These are phyloP conservation scores for Rhododendron henanense DNA, from an alignment of 148 eudicot genomes.

Conservation along the genomic window DNA sequence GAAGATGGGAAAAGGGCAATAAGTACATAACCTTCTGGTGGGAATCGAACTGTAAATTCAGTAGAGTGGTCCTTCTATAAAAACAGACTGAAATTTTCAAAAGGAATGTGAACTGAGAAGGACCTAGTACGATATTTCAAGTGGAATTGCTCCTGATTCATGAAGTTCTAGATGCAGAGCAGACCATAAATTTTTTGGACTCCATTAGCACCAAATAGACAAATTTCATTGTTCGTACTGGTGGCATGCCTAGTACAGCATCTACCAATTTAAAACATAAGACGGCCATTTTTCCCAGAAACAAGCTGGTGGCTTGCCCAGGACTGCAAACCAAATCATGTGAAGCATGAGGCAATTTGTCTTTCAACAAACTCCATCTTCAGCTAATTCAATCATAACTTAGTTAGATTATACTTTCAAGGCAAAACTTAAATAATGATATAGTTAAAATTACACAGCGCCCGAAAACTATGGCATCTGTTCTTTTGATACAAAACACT, in stretches of 20 bases:
- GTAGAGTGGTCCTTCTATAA: background rate
- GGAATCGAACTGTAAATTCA: background rate
- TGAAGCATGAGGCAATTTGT: background rate
- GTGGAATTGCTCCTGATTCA: background rate
- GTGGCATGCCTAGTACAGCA: background rate
- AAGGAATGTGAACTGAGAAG: background rate
- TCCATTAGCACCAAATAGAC: background rate
- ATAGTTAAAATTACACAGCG: background rate
- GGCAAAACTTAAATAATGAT: background rate
- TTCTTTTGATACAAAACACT: background rate
- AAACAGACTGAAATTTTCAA: background rate
- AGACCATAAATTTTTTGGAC: background rate
- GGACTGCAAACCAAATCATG: background rate
- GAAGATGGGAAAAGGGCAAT: slow-evolving; percentile 17
- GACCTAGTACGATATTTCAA: background rate
- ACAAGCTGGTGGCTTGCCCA: background rate
- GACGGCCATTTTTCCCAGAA: background rate
- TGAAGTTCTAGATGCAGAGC: background rate
- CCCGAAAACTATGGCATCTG: background rate
- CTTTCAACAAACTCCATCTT: background rate
- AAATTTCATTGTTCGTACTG: background rate
- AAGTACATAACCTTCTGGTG: slow-evolving; percentile 1
- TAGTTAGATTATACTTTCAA: background rate
- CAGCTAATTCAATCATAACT: background rate
- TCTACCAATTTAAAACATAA: background rate